A percentile compares a stretch with the other conserved stretches of the same genome.
Evolutionary conservation across 2,329 filamentous ascomycete genomes (phyloP).

Genomic region (Diaporthe vexans): DNA sequence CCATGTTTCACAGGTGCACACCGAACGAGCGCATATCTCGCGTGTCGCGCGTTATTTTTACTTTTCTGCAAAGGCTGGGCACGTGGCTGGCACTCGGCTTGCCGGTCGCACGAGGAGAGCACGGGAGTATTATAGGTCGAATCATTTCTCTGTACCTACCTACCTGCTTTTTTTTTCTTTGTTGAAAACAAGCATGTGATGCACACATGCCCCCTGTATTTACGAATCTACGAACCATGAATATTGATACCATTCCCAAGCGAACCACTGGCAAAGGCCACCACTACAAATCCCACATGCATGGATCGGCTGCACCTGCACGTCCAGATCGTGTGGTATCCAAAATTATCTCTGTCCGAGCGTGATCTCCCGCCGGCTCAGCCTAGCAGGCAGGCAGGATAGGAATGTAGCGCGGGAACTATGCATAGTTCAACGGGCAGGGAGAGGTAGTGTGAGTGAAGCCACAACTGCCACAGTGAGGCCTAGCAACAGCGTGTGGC

Average conservation of each 20-base stretch:
- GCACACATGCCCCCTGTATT: slow-evolving; percentile 37
- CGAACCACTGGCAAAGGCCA: not conserved
- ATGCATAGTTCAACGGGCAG: not conserved
- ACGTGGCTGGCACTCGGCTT: slow-evolving; percentile 37
- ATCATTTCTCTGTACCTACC: slow-evolving; percentile 37
- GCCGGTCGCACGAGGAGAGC: slow-evolving; percentile 36
- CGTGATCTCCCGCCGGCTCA: not conserved
- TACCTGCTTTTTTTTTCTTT: not conserved
- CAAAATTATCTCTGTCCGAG: not conserved
- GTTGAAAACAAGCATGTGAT: slow-evolving; percentile 37
- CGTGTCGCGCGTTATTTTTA: slow-evolving; percentile 16
- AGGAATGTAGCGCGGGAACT: not conserved
- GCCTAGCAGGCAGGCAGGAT: not conserved
- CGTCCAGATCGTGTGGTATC: not conserved
- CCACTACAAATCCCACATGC: not conserved
- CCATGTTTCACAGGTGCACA: slow-evolving; percentile 11
- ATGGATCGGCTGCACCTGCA: not conserved
- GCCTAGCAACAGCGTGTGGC: not conserved
- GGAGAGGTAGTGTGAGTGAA: not conserved
- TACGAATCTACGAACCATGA: slow-evolving; percentile 41
- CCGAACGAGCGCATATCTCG: slow-evolving; percentile 24
- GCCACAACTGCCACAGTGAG: no score
- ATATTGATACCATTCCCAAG: slow-evolving; percentile 40
- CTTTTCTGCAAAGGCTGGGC: slow-evolving; percentile 23
- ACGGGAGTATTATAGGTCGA: slow-evolving; percentile 31